A percentile compares a stretch with the other conserved stretches of the same genome.
Evolutionary conservation across 1,284 basidiomycete genomes (phyloP).

Genomic region (Fomitopsis schrenkii): DNA sequence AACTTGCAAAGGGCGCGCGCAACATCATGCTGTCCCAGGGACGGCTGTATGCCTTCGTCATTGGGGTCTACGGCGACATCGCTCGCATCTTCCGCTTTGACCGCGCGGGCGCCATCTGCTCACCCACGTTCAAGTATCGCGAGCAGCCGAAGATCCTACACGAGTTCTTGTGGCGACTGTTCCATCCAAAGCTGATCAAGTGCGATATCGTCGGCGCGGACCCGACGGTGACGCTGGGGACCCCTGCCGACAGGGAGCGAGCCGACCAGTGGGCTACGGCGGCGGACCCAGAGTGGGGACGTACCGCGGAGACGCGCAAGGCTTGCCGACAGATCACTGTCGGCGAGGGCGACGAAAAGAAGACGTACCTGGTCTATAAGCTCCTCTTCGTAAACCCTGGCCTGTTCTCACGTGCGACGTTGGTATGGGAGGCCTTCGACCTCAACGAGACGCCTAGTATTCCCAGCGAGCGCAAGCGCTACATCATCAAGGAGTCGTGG

Average conservation of each 20-base stretch:
- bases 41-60: slow-evolving; percentile 5
- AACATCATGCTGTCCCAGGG: slow-evolving; percentile 9
- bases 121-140: background rate
- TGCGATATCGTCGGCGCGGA: background rate
- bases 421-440: background rate
- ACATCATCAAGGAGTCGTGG: background rate
- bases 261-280: background rate
- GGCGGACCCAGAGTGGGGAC: background rate
- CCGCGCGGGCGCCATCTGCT: slow-evolving; percentile 1
- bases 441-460: background rate
- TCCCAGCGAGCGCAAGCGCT: background rate
- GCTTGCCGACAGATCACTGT: background rate
- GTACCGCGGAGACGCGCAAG: background rate
- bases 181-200: background rate
- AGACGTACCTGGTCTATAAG: background rate
- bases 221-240: background rate
- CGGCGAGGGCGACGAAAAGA: background rate
- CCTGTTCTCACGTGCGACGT: background rate
- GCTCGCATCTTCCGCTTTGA: slow-evolving; percentile 9
- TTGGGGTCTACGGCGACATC: slow-evolving; percentile 11
- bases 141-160: background rate
- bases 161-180: background rate
- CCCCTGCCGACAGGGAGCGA: background rate
- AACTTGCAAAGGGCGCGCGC: slow-evolving; percentile 6
- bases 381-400: background rate